A percentile compares a stretch with the other conserved stretches of the same genome.
phyloP scores from a whole-genome alignment of 352 stramenopile species.

The Phytophthora sp. region DNA sequence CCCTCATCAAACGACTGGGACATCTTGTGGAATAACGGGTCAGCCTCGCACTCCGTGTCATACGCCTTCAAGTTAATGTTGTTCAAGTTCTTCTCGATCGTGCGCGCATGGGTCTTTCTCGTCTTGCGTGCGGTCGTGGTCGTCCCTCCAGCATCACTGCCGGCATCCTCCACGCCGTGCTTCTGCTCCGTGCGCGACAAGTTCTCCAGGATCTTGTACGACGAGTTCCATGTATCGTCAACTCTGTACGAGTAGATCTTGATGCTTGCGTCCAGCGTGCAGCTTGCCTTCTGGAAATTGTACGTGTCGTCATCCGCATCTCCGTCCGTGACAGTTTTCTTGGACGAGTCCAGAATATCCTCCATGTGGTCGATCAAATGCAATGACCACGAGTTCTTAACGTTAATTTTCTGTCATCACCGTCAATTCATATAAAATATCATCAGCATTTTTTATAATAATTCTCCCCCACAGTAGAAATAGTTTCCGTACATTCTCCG shows the following conservation, averaged over 20 bases:
- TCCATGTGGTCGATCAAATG: conserved; percentile 98
- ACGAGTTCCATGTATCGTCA: conserved; percentile 97
- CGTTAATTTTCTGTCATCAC: conserved; percentile 94
- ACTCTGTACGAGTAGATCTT: conserved; percentile 99
- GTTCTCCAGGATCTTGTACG: conserved; percentile 98
- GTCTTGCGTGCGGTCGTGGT: conserved; percentile 48
- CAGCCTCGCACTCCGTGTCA: conserved; percentile 88
- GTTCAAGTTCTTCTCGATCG: conserved; percentile 89
- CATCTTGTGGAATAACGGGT: conserved; percentile 94
- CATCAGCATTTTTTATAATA: conserved; percentile 1
- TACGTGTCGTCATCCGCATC: conserved; percentile 66
- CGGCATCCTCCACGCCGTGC: conserved; percentile 37
- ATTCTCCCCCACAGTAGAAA: neutral
- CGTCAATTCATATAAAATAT: conserved; percentile 3
- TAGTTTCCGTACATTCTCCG: conserved; percentile 75
- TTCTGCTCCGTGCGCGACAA: conserved; percentile 89
- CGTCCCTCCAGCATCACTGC: conserved; percentile 37
- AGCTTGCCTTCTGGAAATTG: conserved; percentile 98
- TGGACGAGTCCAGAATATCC: conserved; percentile 86
- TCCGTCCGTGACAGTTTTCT: conserved; percentile 38
- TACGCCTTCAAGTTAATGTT: conserved; percentile 89
- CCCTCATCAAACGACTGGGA: conserved; percentile 93
- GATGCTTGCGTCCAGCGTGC: conserved; percentile 97
- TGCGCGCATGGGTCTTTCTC: conserved; percentile 59
- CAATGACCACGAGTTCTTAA: conserved; percentile 96